phyloP scores from a whole-genome alignment of 805 yeast species.

The Clavispora fructus region DNA sequence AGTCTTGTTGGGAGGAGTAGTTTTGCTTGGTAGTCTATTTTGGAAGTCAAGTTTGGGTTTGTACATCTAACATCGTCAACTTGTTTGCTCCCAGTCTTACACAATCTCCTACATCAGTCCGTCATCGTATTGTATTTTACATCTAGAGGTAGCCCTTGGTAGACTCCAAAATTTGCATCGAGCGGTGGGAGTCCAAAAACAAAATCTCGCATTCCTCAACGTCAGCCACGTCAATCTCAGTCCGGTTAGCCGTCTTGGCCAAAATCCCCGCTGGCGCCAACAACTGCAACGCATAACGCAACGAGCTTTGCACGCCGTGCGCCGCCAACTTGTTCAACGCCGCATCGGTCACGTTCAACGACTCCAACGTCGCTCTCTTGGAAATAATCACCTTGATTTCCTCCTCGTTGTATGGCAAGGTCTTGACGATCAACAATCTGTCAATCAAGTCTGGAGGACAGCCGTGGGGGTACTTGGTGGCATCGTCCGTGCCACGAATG shows the following conservation, averaged over 20 bases:
- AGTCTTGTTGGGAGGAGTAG: no score
- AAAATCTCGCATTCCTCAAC: conserved; percentile 77
- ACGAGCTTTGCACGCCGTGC: conserved; percentile 71
- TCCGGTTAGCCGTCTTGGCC: conserved; percentile 66
- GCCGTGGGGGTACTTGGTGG: conserved; percentile 87
- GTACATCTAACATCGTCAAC: no score
- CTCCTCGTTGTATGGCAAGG: conserved; percentile 78
- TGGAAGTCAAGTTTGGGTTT: no score
- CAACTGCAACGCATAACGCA: conserved; percentile 88
- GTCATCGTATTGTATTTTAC: background rate
- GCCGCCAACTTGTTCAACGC: conserved; percentile 72
- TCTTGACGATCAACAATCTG: conserved; percentile 84
- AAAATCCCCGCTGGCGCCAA: conserved; percentile 87
- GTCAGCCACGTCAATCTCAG: conserved; percentile 63
- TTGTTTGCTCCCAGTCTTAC: no score
- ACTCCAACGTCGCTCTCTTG: conserved; percentile 77
- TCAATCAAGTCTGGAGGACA: conserved; percentile 93
- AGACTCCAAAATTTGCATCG: conserved; percentile 62
- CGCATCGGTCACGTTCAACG: conserved; percentile 55
- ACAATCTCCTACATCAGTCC: background rate
- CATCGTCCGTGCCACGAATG: conserved; percentile 84
- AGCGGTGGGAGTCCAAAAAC: conserved; percentile 82
- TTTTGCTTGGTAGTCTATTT: no score
- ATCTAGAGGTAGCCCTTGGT: conserved; percentile 33
- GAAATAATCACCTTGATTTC: conserved; percentile 80